These are phyloP conservation scores for Neofusicoccum cordaticola DNA, from an alignment of 2,329 filamentous ascomycete species.

Conservation along the genomic window DNA sequence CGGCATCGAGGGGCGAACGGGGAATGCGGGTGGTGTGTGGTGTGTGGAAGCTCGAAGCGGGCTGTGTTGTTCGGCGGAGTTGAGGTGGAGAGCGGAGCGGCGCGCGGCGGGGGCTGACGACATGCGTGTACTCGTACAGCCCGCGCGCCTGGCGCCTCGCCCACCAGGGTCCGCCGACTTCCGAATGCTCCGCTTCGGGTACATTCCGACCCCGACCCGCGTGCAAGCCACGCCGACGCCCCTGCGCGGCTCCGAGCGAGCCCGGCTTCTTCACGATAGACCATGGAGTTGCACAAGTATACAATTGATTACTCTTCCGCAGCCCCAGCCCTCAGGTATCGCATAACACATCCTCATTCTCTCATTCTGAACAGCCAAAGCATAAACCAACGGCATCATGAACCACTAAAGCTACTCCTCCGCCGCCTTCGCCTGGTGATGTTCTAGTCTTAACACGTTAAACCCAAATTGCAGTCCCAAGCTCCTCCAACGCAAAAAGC, in stretches of 20 bases:
- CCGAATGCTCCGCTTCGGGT: not conserved
- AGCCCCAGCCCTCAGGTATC: not conserved
- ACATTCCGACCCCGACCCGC: not conserved
- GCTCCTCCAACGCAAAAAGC: slow-evolving; percentile 12
- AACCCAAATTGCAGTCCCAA: not conserved
- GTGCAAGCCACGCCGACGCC: not conserved
- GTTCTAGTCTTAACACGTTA: slow-evolving; percentile 16
- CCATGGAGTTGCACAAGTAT: not conserved
- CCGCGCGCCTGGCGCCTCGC: not conserved
- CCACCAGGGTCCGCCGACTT: slow-evolving; percentile 2
- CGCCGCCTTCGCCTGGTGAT: slow-evolving; percentile 13
- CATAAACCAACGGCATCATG: slow-evolving; percentile 9
- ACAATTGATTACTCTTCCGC: not conserved
- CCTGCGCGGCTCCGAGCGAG: not conserved
- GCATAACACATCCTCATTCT: slow-evolving; percentile 7
- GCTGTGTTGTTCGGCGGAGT: not conserved
- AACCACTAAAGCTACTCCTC: slow-evolving; percentile 8
- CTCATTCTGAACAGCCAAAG: slow-evolving; percentile 3
- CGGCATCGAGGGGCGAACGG: slow-evolving; percentile 2
- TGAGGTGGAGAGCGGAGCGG: not conserved
- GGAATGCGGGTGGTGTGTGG: not conserved
- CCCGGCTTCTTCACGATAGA: not conserved
- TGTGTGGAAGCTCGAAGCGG: not conserved
- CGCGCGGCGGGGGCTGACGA: slow-evolving; percentile 8
- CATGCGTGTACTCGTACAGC: not conserved